Evolutionary conservation across 2,329 filamentous ascomycete genomes (phyloP).

Genomic region (Cytospora schulzeri): DNA sequence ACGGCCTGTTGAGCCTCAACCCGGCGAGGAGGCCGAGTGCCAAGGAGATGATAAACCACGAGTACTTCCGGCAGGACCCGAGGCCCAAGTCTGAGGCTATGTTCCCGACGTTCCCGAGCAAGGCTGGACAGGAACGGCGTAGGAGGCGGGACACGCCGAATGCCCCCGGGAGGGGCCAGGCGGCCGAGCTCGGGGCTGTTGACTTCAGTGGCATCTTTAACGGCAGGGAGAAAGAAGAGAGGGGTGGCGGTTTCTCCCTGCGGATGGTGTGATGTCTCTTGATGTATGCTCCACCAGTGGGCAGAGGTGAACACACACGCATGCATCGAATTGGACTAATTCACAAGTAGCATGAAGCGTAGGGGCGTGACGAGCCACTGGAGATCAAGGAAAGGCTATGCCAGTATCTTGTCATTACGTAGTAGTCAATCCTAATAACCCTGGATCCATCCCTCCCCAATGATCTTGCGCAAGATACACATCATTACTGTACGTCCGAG

Average conservation of each 20-base stretch:
- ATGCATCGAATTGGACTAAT: constrained; percentile 1
- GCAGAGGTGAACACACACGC: not conserved
- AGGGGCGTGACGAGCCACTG: not conserved
- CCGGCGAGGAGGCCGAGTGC: constrained; percentile 73
- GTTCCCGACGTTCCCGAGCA: constrained; percentile 96
- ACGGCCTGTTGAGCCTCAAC: constrained; percentile 71
- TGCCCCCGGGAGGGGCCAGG: constrained; percentile 77
- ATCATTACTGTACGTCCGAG: constrained; percentile 27
- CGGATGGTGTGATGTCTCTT: constrained; percentile 55
- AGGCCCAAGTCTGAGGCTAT: constrained; percentile 86
- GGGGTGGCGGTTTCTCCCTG: constrained; percentile 66
- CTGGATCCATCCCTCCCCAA: not conserved
- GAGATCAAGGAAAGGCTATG: not conserved
- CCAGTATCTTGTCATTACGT: constrained; percentile 18
- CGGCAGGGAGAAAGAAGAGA: constrained; percentile 64
- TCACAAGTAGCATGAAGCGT: not conserved
- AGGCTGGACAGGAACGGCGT: constrained; percentile 86
- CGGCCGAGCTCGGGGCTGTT: constrained; percentile 55
- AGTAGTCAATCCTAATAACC: constrained; percentile 7
- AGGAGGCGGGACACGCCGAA: constrained; percentile 74
- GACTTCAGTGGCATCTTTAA: constrained; percentile 76
- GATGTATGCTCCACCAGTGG: not conserved
- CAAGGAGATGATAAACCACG: constrained; percentile 72
- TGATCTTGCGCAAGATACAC: not conserved
- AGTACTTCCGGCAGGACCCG: constrained; percentile 87